A percentile compares a stretch with the other conserved stretches of the same genome.
Conservation (phyloP, 805 yeast genomes). For the Saturnispora serradocipensis region DNA sequence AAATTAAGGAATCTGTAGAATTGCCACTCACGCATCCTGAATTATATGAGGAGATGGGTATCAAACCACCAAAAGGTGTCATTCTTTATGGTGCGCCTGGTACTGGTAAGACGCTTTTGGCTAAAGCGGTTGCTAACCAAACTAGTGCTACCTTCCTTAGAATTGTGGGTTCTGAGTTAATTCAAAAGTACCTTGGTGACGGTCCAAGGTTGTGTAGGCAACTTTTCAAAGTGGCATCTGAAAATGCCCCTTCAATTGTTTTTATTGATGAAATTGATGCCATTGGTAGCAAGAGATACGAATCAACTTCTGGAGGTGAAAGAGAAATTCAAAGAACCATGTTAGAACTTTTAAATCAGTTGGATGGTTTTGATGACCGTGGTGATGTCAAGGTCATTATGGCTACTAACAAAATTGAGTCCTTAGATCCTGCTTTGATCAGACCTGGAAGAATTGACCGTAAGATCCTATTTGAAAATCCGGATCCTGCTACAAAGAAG, state of each 20-base stretch:
- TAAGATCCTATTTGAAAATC: constrained; percentile 91
- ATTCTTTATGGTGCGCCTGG: constrained; percentile 97
- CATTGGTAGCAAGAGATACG: constrained; percentile 96
- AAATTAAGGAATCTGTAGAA: constrained; percentile 94
- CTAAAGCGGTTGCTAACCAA: constrained; percentile 97
- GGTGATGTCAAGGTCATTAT: constrained; percentile 96
- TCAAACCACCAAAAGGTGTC: constrained; percentile 97
- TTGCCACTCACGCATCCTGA: constrained; percentile 95
- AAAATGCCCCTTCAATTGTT: constrained; percentile 96
- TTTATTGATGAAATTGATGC: constrained; percentile 99
- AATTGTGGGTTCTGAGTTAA: constrained; percentile 93
- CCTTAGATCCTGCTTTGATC: constrained; percentile 89
- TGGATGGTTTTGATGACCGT: constrained; percentile 95
- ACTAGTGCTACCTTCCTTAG: constrained; percentile 93
- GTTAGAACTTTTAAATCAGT: constrained; percentile 90
- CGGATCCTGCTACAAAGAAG: constrained; percentile 86
- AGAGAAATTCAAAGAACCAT: constrained; percentile 96
- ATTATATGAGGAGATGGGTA: constrained; percentile 96
- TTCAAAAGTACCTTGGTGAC: constrained; percentile 95
- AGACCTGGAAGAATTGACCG: constrained; percentile 98
- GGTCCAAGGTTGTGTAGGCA: constrained; percentile 94
- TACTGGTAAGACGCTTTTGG: constrained; percentile 90
- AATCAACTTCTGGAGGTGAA: constrained; percentile 88
- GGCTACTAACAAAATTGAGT: constrained; percentile 95
- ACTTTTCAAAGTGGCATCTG: constrained; percentile 92